Base-by-base conservation (phyloP, 257 asterid genomes). In the Prunella vulgaris region DNA sequence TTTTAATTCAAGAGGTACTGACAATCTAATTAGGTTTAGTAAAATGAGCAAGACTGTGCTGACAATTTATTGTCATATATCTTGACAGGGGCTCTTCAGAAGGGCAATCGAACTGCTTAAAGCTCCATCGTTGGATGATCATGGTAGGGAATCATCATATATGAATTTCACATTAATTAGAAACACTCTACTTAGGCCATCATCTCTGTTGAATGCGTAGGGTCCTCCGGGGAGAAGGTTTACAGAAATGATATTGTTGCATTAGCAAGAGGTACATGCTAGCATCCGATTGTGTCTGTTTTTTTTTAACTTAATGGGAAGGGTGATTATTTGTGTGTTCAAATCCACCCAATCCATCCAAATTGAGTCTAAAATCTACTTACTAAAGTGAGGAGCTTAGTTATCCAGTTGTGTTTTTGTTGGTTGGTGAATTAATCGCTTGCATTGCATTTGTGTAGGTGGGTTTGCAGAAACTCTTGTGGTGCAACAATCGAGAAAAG, bases 1-100 rank as follows among this genome's bases (percentile, higher is more conserved):
- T 94, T 68, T 71, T 94, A 69, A 79, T 94, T 78, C 97, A 94
- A 79, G 99, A 91, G 97, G 99, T 93, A 33, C n/a, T n/a, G n/a
- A n/a, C n/a, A n/a, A n/a, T n/a, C n/a, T n/a, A n/a, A n/a, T n/a
- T n/a, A n/a, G n/a, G n/a, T n/a, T n/a, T n/a, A n/a, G n/a, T n/a
- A n/a, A n/a, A n/a, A n/a, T n/a, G n/a, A n/a, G n/a, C 4, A 30
- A 30, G 35, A 30, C 35, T 30, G 3, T 5, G 35, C 35, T 21
- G 48, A 61, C 14, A 44, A 32, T 51, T 15, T 22, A 38, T 38
- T 22, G 33, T 40, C 53, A 44, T 21, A 49, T 53, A 48, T 42
- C 38, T 60, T 53, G 75, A 46, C 75, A 94, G 97, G 99, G 99
- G 25, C 99, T 94, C 71, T 91, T 83, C 79, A 82, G 99, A 74